Percentiles rank a stretch among this genome's conserved stretches.
These are phyloP conservation scores for Kalaharituber pfeilii DNA, from an alignment of 2,329 filamentous ascomycete species.

Conservation along the genomic window DNA sequence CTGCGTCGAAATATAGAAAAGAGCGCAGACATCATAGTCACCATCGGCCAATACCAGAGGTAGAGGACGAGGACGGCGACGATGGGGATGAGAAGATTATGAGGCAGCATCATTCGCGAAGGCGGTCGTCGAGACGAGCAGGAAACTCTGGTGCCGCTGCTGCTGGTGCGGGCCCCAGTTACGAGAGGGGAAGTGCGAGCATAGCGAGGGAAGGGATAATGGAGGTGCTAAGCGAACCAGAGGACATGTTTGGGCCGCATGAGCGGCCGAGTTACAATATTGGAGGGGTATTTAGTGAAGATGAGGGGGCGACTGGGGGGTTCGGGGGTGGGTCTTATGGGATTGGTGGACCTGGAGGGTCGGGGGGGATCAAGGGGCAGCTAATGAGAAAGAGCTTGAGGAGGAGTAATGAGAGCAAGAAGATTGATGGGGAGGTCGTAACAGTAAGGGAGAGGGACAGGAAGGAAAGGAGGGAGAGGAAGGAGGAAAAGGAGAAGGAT, in stretches of 20 bases:
- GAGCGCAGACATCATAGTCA: not conserved
- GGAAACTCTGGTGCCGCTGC: not conserved
- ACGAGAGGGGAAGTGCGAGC: too few species aligned
- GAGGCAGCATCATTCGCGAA: not conserved
- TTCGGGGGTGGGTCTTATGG: not conserved
- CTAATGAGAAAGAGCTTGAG: not conserved
- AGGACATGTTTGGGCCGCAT: not conserved
- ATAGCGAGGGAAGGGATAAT: not conserved
- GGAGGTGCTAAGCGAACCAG: not conserved
- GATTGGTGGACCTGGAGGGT: not conserved
- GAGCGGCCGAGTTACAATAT: not conserved
- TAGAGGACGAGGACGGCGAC: not conserved
- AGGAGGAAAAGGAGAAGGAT: slow-evolving; percentile 4
- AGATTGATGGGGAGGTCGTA: not conserved
- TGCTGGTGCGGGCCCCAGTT: not conserved
- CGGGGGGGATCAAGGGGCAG: not conserved
- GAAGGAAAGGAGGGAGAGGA: slow-evolving; percentile 9
- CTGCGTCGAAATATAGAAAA: not conserved
- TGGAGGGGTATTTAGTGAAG: not conserved
- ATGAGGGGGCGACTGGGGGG: not conserved
- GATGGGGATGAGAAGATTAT: not conserved
- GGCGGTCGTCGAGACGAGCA: not conserved
- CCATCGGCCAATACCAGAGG: not conserved
- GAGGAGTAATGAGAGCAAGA: not conserved
- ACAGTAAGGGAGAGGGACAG: not conserved